phyloP scores from a whole-genome alignment of 805 yeast species.

The Komagataella pseudopastoris region DNA sequence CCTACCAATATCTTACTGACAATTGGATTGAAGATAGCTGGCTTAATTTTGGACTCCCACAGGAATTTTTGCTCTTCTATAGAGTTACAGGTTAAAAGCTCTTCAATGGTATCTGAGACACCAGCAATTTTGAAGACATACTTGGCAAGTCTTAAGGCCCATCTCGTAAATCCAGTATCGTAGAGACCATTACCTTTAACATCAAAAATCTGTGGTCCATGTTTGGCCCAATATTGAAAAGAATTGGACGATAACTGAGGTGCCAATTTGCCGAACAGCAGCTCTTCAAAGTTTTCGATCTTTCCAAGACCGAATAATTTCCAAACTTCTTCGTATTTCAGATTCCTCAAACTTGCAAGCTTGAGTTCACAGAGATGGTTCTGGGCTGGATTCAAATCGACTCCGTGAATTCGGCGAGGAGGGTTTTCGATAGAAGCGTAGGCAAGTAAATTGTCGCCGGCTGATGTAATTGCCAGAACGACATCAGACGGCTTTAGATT shows the following conservation, averaged over 20 bases:
- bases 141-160: conserved; percentile 67
- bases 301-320: conserved; percentile 65
- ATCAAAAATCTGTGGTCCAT: conserved; percentile 45
- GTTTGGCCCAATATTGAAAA: conserved; percentile 65
- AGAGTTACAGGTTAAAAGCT: conserved; percentile 41
- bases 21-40: conserved; percentile 57
- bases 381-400: conserved; percentile 74
- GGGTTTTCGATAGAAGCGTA: conserved; percentile 63
- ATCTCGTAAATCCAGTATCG: conserved; percentile 75
- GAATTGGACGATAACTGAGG: conserved; percentile 71
- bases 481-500: conserved; percentile 51
- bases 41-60: conserved; percentile 52
- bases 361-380: conserved; percentile 71
- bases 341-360: conserved; percentile 51
- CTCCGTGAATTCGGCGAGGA: conserved; percentile 72
- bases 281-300: conserved; percentile 33
- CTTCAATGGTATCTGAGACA: conserved; percentile 32
- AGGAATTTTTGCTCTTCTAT: conserved; percentile 48
- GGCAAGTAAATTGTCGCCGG: conserved; percentile 70
- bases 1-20: conserved; percentile 58
- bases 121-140: conserved; percentile 47
- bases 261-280: conserved; percentile 42
- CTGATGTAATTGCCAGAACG: conserved; percentile 73
- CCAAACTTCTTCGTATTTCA: conserved; percentile 54
- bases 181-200: conserved; percentile 48